A percentile compares a stretch with the other conserved stretches of the same genome.
Conservation (phyloP, 345 rosid genomes). For the Microthlaspi erraticum region DNA sequence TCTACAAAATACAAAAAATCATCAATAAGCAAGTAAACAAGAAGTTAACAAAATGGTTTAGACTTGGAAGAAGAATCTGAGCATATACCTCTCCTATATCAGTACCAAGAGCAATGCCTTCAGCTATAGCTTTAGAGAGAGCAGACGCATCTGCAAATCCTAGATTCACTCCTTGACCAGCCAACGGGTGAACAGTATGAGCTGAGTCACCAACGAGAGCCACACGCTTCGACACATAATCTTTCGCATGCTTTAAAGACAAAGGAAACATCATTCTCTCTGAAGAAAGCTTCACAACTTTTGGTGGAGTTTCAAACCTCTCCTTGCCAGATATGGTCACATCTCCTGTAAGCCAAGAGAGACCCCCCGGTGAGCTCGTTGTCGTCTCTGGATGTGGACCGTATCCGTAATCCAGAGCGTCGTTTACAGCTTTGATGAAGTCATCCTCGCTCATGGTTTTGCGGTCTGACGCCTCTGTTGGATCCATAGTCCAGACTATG, state of each 20-base stretch:
- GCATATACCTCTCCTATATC: constrained; percentile 84
- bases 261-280: constrained; percentile 86
- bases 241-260: constrained; percentile 76
- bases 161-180: constrained; percentile 97
- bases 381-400: constrained; percentile 80
- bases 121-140: constrained; percentile 72
- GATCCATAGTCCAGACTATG: constrained; percentile 94
- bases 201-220: constrained; percentile 94
- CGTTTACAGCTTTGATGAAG: constrained; percentile 74
- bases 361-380: constrained; percentile 50
- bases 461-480: constrained; percentile 64
- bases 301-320: constrained; percentile 78
- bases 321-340: constrained; percentile 53
- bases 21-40: constrained; percentile 1
- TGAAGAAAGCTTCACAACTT: constrained; percentile 75
- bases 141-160: constrained; percentile 86
- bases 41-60: background rate
- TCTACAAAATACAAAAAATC: constrained; percentile 45
- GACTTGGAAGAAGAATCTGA: background rate
- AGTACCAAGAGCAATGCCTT: constrained; percentile 79
- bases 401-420: constrained; percentile 82
- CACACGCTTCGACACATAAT: constrained; percentile 68
- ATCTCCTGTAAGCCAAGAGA: constrained; percentile 68
- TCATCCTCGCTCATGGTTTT: constrained; percentile 79
- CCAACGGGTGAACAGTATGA: constrained; percentile 93